These are phyloP conservation scores for Mortierella sp. DNA, from an alignment of 371 early-diverging fungal species.

Conservation along the genomic window DNA sequence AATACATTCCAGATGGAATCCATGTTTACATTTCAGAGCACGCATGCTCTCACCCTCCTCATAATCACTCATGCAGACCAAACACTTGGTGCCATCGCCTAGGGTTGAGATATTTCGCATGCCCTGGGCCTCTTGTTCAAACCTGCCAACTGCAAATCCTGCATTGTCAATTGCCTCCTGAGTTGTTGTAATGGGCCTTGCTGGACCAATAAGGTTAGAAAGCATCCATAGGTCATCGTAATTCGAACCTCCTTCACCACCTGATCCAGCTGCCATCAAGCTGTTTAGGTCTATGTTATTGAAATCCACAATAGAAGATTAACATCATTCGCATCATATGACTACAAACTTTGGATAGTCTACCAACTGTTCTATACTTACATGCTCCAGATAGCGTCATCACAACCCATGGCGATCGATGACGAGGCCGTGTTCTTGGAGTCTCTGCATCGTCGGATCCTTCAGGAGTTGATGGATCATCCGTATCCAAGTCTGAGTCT, in stretches of 20 bases:
- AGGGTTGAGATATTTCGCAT: slow-evolving; percentile 41
- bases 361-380: slow-evolving; percentile 19
- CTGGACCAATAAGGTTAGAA: slow-evolving; percentile 69
- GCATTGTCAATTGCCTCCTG: slow-evolving; percentile 60
- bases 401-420: slow-evolving; percentile 46
- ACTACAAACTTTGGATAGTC: background rate
- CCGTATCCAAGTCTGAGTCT: slow-evolving; percentile 18
- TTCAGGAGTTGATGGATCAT: slow-evolving; percentile 7
- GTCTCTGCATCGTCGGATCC: slow-evolving; percentile 17
- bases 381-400: slow-evolving; percentile 50
- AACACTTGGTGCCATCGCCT: slow-evolving; percentile 56
- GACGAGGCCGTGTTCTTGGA: slow-evolving; percentile 17
- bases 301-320: background rate
- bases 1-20: slow-evolving; percentile 85
- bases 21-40: slow-evolving; percentile 80
- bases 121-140: slow-evolving; percentile 48
- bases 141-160: slow-evolving; percentile 59
- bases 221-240: slow-evolving; percentile 75
- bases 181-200: slow-evolving; percentile 66
- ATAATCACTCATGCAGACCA: slow-evolving; percentile 81
- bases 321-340: background rate
- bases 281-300: slow-evolving; percentile 37
- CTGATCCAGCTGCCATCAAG: slow-evolving; percentile 38
- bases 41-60: slow-evolving; percentile 74
- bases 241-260: slow-evolving; percentile 29